Percentiles rank a stretch among this genome's conserved stretches.
These are phyloP conservation scores for Diaporthe citrichinensis DNA, from an alignment of 2,329 filamentous ascomycete species.

Conservation along the genomic window DNA sequence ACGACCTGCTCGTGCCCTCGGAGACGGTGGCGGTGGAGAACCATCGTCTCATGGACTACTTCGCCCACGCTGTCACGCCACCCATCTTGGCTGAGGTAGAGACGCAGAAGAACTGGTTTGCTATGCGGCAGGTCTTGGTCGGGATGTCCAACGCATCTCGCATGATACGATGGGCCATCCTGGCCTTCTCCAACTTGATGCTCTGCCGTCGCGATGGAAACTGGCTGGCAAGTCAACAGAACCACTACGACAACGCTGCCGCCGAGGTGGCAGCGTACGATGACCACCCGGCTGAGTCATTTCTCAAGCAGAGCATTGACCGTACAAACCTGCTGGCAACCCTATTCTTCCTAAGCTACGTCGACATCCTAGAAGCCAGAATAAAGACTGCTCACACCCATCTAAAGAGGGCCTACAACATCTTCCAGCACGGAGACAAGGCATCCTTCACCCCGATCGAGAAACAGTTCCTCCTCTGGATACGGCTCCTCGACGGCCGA, in stretches of 20 bases:
- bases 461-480: slow-evolving; percentile 66
- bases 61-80: slow-evolving; percentile 62
- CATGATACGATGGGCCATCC: slow-evolving; percentile 63
- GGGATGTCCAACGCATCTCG: slow-evolving; percentile 61
- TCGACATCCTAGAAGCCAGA: slow-evolving; percentile 62
- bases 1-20: slow-evolving; percentile 39
- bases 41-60: slow-evolving; percentile 61
- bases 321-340: slow-evolving; percentile 63
- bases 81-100: slow-evolving; percentile 68
- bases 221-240: slow-evolving; percentile 51
- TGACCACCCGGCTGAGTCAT: slow-evolving; percentile 36
- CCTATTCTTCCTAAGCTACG: slow-evolving; percentile 68
- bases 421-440: slow-evolving; percentile 60
- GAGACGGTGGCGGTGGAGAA: slow-evolving; percentile 50
- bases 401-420: slow-evolving; percentile 62
- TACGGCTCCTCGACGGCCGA: slow-evolving; percentile 67
- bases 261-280: slow-evolving; percentile 50
- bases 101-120: slow-evolving; percentile 65
- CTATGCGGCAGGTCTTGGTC: slow-evolving; percentile 62
- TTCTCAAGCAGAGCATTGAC: slow-evolving; percentile 49
- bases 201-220: slow-evolving; percentile 53
- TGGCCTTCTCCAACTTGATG: slow-evolving; percentile 65
- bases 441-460: slow-evolving; percentile 56
- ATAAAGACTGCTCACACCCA: slow-evolving; percentile 63
- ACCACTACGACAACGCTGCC: slow-evolving; percentile 55